Base-by-base conservation (phyloP, 495 filamentous ascomycete genomes). In the Talaromyces nanjingensis region DNA sequence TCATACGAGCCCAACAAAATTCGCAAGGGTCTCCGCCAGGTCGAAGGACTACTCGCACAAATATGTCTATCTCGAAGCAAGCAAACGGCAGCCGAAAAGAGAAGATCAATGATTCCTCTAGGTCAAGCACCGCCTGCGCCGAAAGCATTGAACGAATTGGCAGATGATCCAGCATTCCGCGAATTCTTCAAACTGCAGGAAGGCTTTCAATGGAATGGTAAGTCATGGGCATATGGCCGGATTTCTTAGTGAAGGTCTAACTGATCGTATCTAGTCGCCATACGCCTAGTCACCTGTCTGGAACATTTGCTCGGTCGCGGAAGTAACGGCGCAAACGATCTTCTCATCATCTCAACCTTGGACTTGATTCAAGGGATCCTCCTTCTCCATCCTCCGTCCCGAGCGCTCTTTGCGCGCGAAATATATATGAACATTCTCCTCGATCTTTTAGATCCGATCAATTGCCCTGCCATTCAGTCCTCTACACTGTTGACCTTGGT, bases 151-250 rank as follows among this genome's bases (percentile, higher is more conserved):
- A 77, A 76, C 42, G 85, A 91, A 57, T 75, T 97, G 67, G 81
- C 81, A 62, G 86, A 89, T 67, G 94, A 98, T 74, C 92, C 90
- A 27, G 94, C 93, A 9, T 98, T 97, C 71, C 80, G 91, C 60
- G 94, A 98, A 73, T 98, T 98, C 77, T 96, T 96, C 79, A 91
- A 96, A 70, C 73, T 98, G 59, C 94, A 98, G 73, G 93, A 96
- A 69, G 89, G 93, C 11, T 98, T 98, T 75, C 90, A 97, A 76
- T 98, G 93, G 91, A 98, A 98, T 76, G 86, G 88, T 91, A 72
- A 56, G 31, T 22, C 7, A 20, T 49, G 4, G 3, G 6, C 12
- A 34, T 16, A 9, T 20, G 2, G 33, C 25, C 18, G 7, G n/a
- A 9, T 49, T 22, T 20, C 2, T 42, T 27, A 56, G 14, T 20